Conservation (phyloP, 306 rosid genomes). For the Castanea crenata region DNA sequence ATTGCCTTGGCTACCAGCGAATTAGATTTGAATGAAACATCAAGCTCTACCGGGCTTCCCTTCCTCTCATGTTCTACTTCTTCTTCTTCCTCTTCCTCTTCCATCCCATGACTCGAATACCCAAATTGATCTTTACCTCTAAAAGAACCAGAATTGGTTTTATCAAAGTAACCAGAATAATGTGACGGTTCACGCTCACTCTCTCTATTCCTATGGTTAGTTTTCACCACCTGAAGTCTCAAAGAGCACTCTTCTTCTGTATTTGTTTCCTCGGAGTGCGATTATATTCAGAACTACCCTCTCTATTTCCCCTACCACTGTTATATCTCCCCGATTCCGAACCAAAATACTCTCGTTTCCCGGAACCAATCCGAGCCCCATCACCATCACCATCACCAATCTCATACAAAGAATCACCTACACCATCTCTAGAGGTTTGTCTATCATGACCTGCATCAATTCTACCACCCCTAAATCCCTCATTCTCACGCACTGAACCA, state of each 20-base stretch:
- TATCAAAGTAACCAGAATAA: conserved; percentile 47
- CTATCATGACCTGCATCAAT: conserved; percentile 38
- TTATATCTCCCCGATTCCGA: conserved; percentile 43
- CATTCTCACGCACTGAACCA: conserved; percentile 28
- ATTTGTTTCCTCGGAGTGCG: conserved; percentile 72
- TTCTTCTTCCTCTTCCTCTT: background rate
- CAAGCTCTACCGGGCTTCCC: conserved; percentile 71
- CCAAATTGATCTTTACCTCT: conserved; percentile 56
- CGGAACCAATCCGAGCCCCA: conserved; percentile 22
- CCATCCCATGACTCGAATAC: conserved; percentile 38
- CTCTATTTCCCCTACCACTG: conserved; percentile 46
- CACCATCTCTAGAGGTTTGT: conserved; percentile 44
- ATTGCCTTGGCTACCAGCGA: conserved; percentile 83
- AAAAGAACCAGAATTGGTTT: conserved; percentile 36
- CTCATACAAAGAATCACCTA: conserved; percentile 39
- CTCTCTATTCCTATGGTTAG: conserved; percentile 53
- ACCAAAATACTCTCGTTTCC: conserved; percentile 47
- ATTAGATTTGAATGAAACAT: conserved; percentile 83
- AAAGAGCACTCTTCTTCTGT: conserved; percentile 96
- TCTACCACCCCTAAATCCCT: conserved; percentile 29
- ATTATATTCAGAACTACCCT: conserved; percentile 42
- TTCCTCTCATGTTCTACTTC: conserved; percentile 44
- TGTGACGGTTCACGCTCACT: conserved; percentile 53
- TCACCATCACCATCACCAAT: conserved; percentile 33
- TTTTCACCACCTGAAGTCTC: conserved; percentile 61